Evolutionary conservation across 306 rosid genomes (phyloP), one percentile per base, ranked within the genome.

Genomic region (Cotoneaster glaucophyllus): DNA sequence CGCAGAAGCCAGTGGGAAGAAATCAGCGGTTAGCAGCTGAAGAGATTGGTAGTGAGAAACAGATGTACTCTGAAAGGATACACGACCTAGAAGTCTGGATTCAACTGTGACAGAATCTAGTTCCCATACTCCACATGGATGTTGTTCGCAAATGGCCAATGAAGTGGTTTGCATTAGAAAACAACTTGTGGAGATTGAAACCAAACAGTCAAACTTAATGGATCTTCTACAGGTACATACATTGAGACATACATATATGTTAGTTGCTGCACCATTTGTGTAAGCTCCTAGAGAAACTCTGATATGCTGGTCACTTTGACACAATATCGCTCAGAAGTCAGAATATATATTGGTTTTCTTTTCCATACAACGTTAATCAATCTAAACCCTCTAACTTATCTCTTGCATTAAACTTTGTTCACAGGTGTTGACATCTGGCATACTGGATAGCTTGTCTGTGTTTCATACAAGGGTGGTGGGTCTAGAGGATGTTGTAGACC

Each of bases 121-220:
- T 75, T 86, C 80, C 73, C 90, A 68, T 71, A 72, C 82, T 78
- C 65, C 84, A 19, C 90, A 79, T 76, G 86, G 88, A 68, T 86
- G 88, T 76, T 87, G 89, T 81, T 78, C 44, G 57, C 89, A 85
- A 78, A 78, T 89, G 54, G 86, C 82, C 80, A 87, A 89, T 68
- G 96, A 93, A 74, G 78, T 93, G 84, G 81, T 76, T 28, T 82
- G 83, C 77, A 83, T 93, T 48, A 87, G 85, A 75, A 93, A 93
- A 67, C 96, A 93, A 69, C 93, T 93, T 66, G 61, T 82, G 62
- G 90, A 87, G 79, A 91, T 93, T 63, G 93, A 90, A 85, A 84
- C 76, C 84, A 93, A 89, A 78, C 97, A 91, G 78, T 83, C 89
- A 22, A 88, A 78, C 75, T 81, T 88, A 77, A 77, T 91, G 93